Percentiles rank a stretch among this genome's conserved stretches.
These are phyloP conservation scores for Neoboletus brunneissimus DNA, from an alignment of 768 basidiomycete genomes.

Conservation along the genomic window DNA sequence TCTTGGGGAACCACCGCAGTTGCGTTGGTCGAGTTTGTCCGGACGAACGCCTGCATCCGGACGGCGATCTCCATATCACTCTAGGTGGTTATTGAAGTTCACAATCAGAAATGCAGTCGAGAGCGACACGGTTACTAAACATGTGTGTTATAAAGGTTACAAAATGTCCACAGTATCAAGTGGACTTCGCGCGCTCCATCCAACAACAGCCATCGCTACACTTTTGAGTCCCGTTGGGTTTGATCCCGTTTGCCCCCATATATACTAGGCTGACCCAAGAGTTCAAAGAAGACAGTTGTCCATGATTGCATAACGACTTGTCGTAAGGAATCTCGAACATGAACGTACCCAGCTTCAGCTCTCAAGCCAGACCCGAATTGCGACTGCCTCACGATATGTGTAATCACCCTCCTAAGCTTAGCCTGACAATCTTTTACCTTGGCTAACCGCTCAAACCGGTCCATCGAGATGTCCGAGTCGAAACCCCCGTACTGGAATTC, in stretches of 20 bases:
- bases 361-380: not conserved
- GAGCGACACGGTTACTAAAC: not conserved
- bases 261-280: too few species aligned
- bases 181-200: too few species aligned
- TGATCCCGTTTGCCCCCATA: too few species aligned
- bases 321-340: too few species aligned
- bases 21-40: not conserved
- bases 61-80: not conserved
- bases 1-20: not conserved
- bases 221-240: too few species aligned
- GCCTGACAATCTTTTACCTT: not conserved
- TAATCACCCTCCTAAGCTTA: too few species aligned
- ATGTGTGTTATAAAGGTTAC: not conserved
- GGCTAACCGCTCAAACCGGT: not conserved
- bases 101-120: not conserved
- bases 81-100: not conserved
- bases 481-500: constrained; percentile 23
- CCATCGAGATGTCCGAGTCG: constrained; percentile 10
- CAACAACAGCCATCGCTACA: too few species aligned
- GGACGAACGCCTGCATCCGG: too few species aligned
- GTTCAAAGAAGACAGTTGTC: too few species aligned
- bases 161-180: not conserved
- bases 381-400: not conserved
- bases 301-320: too few species aligned
- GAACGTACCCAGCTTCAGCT: not conserved